Percentiles rank a stretch among this genome's conserved stretches.
These are phyloP conservation scores for Coemansia sp. DNA, from an alignment of 192 early-diverging fungal species.

Conservation along the genomic window DNA sequence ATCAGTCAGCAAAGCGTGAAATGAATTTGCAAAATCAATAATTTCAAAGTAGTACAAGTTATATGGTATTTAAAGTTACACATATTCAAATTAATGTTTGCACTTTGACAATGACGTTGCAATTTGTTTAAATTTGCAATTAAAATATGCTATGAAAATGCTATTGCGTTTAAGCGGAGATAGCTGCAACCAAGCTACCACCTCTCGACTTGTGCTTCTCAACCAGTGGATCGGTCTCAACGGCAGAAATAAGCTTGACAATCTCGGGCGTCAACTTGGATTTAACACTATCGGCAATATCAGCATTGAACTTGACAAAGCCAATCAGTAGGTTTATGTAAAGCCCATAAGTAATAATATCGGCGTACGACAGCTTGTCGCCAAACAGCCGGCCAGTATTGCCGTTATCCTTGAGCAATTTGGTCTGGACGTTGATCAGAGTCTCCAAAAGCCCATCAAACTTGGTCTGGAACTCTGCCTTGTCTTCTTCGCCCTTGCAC, in stretches of 20 bases:
- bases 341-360: conserved; percentile 35
- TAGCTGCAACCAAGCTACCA: conserved; percentile 12
- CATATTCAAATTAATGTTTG: background rate
- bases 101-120: background rate
- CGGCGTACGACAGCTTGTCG: conserved; percentile 46
- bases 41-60: conserved; percentile 35
- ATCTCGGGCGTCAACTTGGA: conserved; percentile 29
- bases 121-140: background rate
- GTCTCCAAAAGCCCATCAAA: conserved; percentile 15
- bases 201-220: conserved; percentile 4
- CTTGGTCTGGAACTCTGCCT: background rate
- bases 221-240: conserved; percentile 16
- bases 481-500: conserved; percentile 7
- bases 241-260: conserved; percentile 16
- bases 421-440: conserved; percentile 33
- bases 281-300: background rate
- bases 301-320: background rate
- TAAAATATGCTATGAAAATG: background rate
- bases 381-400: conserved; percentile 56
- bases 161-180: background rate
- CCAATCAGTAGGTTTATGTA: conserved; percentile 11
- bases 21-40: conserved; percentile 20
- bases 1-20: conserved; percentile 48
- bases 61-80: background rate
- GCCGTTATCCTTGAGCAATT: conserved; percentile 52